Percentiles rank a stretch among this genome's conserved stretches.
phyloP scores from a whole-genome alignment of 257 asterid species.

The Prunella vulgaris region DNA sequence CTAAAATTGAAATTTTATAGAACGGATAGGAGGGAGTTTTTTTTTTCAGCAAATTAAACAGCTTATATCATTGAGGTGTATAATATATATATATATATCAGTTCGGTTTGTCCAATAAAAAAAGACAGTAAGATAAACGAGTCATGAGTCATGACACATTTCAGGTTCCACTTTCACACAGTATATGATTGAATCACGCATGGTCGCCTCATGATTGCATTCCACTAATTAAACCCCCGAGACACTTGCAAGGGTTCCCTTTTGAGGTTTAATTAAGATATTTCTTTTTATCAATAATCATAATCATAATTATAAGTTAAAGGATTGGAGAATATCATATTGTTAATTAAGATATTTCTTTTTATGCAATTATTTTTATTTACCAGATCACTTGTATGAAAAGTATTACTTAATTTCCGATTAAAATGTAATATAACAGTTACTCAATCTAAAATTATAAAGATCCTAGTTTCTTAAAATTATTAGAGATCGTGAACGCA shows the following conservation, averaged over 20 bases:
- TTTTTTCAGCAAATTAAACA: no score
- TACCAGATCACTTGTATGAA: background rate
- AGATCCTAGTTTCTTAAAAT: no score
- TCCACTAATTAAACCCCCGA: constrained; percentile 3
- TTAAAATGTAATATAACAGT: background rate
- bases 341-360: background rate
- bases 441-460: no score
- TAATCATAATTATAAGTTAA: background rate
- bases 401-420: no score
- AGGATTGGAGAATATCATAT: background rate
- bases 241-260: background rate
- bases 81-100: no score
- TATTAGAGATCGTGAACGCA: no score
- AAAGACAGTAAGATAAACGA: no score
- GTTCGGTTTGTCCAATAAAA: no score
- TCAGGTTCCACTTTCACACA: constrained; percentile 17
- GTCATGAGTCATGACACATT: background rate
- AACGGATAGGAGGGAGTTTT: no score
- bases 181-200: constrained; percentile 21
- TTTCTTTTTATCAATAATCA: background rate
- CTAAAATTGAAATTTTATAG: no score
- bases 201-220: constrained; percentile 18
- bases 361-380: no score
- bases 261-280: background rate
- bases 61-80: no score